Percentiles rank a stretch among this genome's conserved stretches.
These are phyloP conservation scores for Aspergillus sp. DNA, from an alignment of 2,329 filamentous ascomycete genomes.

Conservation along the genomic window DNA sequence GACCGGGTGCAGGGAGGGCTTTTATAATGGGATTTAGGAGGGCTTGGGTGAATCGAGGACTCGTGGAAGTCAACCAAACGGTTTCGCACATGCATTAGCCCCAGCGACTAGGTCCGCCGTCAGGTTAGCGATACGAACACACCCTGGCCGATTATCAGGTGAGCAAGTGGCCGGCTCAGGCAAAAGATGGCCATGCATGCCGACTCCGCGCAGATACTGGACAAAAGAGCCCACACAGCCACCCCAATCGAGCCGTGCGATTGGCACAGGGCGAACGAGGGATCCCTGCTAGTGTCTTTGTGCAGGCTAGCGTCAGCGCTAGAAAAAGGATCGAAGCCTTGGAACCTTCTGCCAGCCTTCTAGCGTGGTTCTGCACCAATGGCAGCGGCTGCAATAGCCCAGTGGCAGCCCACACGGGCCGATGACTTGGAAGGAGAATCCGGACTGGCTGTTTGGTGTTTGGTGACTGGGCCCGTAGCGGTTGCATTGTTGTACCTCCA, in stretches of 20 bases:
- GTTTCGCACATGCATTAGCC: conserved; percentile 21
- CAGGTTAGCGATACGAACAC: conserved; percentile 19
- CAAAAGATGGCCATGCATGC: conserved; percentile 13
- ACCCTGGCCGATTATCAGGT: conserved; percentile 22
- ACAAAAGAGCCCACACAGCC: conserved; percentile 17
- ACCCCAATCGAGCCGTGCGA: conserved; percentile 9
- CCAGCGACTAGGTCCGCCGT: conserved; percentile 6
- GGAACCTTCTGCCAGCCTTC: conserved; percentile 22
- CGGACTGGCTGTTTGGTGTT: background rate
- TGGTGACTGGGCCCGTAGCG: background rate
- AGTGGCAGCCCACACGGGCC: conserved; percentile 9
- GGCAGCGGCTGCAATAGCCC: background rate
- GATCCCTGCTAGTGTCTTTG: conserved; percentile 15
- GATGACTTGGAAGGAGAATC: conserved; percentile 11
- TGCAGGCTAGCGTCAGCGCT: conserved; percentile 17
- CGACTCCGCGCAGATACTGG: conserved; percentile 9
- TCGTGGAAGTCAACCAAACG: conserved; percentile 14
- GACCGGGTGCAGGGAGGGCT: conserved; percentile 3
- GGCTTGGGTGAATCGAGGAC: background rate
- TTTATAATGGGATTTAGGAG: conserved; percentile 8
- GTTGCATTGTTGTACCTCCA: background rate
- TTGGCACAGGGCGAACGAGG: conserved; percentile 17
- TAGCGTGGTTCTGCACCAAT: conserved; percentile 15
- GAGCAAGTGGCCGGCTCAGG: conserved; percentile 14
- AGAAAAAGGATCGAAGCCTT: conserved; percentile 23